Conservation (phyloP, 2,329 filamentous ascomycete genomes). For the Fusarium paranaense region DNA sequence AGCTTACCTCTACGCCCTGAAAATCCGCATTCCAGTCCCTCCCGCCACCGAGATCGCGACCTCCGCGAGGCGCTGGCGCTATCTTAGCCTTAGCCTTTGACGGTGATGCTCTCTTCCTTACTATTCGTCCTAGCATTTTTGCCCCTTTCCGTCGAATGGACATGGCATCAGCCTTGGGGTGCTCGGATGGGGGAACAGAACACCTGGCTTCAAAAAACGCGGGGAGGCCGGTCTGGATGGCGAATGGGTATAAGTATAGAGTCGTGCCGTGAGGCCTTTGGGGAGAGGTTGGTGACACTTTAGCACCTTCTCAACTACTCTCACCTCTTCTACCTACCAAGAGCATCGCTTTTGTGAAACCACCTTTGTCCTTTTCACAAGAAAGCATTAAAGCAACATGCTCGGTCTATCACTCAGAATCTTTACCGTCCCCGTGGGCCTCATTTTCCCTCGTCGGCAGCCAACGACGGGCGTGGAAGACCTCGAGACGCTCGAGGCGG, state of each 20-base stretch:
- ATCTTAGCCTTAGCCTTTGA: not conserved
- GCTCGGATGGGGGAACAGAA: not conserved
- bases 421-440: conserved; percentile 35
- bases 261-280: not conserved
- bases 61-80: not conserved
- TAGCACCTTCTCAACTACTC: not conserved
- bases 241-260: not conserved
- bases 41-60: not conserved
- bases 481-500: conserved; percentile 27
- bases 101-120: not conserved
- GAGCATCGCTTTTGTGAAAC: not conserved
- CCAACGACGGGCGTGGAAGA: conserved; percentile 26
- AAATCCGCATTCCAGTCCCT: conserved; percentile 17
- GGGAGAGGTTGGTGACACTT: not conserved
- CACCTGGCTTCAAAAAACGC: not conserved
- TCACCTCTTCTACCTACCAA: not conserved
- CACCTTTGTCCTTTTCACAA: not conserved
- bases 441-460: conserved; percentile 32
- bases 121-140: not conserved
- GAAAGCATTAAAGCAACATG: conserved; percentile 18
- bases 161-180: not conserved
- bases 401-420: conserved; percentile 32
- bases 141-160: not conserved
- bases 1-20: not conserved
- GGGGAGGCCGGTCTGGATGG: not conserved